Evolutionary conservation across 2,329 filamentous ascomycete species (phyloP).

Genomic region (Didymellaceae sp.): DNA sequence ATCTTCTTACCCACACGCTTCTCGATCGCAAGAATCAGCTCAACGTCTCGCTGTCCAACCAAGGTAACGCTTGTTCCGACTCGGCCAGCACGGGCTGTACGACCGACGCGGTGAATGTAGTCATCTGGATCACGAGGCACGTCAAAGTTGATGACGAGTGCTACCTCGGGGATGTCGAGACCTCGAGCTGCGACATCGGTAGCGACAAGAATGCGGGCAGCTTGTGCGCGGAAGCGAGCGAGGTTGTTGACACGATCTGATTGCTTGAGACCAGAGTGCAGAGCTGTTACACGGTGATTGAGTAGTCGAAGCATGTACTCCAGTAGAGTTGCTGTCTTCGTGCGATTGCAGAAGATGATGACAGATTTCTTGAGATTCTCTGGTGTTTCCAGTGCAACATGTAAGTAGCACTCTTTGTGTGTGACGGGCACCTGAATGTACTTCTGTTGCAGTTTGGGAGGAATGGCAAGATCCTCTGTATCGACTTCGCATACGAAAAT

Average conservation of each 20-base stretch:
- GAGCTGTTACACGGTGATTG: slow-evolving; percentile 85
- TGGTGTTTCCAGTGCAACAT: slow-evolving; percentile 79
- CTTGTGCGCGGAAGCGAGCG: slow-evolving; percentile 86
- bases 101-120: slow-evolving; percentile 95
- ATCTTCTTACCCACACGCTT: slow-evolving; percentile 78
- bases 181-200: slow-evolving; percentile 95
- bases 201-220: slow-evolving; percentile 87
- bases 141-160: slow-evolving; percentile 92
- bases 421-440: slow-evolving; percentile 90
- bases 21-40: slow-evolving; percentile 90
- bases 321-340: slow-evolving; percentile 83
- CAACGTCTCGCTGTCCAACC: slow-evolving; percentile 90
- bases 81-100: slow-evolving; percentile 90
- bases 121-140: slow-evolving; percentile 95
- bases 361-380: slow-evolving; percentile 75
- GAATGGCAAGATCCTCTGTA: slow-evolving; percentile 74
- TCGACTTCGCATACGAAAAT: slow-evolving; percentile 91
- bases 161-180: slow-evolving; percentile 92
- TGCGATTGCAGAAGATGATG: slow-evolving; percentile 96
- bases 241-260: slow-evolving; percentile 85
- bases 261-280: slow-evolving; percentile 88
- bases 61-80: slow-evolving; percentile 83
- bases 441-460: slow-evolving; percentile 79
- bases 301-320: slow-evolving; percentile 87
- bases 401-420: slow-evolving; percentile 93